Conservation (phyloP, 495 filamentous ascomycete genomes). For the Clohesyomyces aquaticus region DNA sequence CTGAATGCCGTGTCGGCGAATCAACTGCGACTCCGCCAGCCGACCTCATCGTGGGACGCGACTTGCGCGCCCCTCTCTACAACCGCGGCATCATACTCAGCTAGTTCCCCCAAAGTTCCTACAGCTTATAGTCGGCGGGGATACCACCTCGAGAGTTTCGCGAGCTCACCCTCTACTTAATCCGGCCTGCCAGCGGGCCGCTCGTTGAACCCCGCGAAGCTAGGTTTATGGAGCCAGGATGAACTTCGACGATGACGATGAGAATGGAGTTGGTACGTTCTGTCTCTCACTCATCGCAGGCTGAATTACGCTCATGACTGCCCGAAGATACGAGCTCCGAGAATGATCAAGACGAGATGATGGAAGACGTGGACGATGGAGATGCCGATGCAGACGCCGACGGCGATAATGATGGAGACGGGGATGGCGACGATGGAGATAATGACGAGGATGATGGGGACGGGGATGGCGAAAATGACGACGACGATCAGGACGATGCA, state of each 20-base stretch:
- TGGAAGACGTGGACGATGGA: conserved; percentile 60
- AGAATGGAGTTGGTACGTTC: conserved; percentile 42
- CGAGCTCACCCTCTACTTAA: no score
- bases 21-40: background rate
- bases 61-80: background rate
- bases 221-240: conserved; percentile 22
- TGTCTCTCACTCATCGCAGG: background rate
- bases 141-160: background rate
- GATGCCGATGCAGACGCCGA: conserved; percentile 69
- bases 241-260: conserved; percentile 49
- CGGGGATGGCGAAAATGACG: conserved; percentile 57
- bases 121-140: background rate
- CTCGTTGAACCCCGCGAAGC: background rate
- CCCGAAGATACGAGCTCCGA: conserved; percentile 43
- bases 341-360: conserved; percentile 56
- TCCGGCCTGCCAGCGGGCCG: background rate
- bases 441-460: conserved; percentile 56
- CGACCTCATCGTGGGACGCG: conserved; percentile 6
- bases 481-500: conserved; percentile 62
- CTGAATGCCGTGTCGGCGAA: no score
- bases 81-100: background rate
- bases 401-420: conserved; percentile 61
- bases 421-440: conserved; percentile 65
- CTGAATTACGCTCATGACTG: conserved; percentile 10
- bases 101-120: background rate